Evolutionary conservation across 2,329 filamentous ascomycete genomes (phyloP).

Genomic region (Tricladium varicosporioides): DNA sequence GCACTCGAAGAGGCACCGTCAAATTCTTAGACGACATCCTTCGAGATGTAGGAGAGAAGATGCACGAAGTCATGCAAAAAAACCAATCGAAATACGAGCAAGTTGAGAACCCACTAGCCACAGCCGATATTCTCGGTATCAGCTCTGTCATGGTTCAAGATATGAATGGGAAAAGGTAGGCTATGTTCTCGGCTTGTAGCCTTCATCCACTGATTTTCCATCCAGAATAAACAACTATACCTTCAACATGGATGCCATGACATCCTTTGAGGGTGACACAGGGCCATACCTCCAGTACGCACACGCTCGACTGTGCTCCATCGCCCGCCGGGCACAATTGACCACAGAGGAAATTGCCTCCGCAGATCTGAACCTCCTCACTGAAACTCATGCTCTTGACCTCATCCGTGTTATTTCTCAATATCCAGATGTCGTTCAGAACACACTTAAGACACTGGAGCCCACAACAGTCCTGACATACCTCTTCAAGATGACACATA

Average conservation of each 20-base stretch:
- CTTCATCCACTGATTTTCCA: conserved; percentile 1
- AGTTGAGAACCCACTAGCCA: conserved; percentile 76
- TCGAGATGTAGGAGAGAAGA: conserved; percentile 81
- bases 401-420: conserved; percentile 74
- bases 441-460: conserved; percentile 82
- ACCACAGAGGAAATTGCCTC: conserved; percentile 55
- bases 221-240: conserved; percentile 61
- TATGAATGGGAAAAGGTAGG: conserved; percentile 88
- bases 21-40: conserved; percentile 73
- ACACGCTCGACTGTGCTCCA: conserved; percentile 68
- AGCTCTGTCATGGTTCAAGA: conserved; percentile 97
- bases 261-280: conserved; percentile 80
- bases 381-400: conserved; percentile 69
- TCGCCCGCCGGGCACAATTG: conserved; percentile 55
- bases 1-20: conserved; percentile 69
- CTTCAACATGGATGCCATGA: conserved; percentile 81
- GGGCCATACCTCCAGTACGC: conserved; percentile 85
- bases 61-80: conserved; percentile 96
- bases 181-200: not conserved
- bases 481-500: conserved; percentile 84
- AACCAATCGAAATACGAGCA: conserved; percentile 90
- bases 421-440: conserved; percentile 82
- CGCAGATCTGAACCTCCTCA: conserved; percentile 67
- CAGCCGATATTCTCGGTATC: conserved; percentile 87
- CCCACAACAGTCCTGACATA: conserved; percentile 66